phyloP scores from a whole-genome alignment of 2,329 filamentous ascomycete genomes.

The Leptographium flavum region DNA sequence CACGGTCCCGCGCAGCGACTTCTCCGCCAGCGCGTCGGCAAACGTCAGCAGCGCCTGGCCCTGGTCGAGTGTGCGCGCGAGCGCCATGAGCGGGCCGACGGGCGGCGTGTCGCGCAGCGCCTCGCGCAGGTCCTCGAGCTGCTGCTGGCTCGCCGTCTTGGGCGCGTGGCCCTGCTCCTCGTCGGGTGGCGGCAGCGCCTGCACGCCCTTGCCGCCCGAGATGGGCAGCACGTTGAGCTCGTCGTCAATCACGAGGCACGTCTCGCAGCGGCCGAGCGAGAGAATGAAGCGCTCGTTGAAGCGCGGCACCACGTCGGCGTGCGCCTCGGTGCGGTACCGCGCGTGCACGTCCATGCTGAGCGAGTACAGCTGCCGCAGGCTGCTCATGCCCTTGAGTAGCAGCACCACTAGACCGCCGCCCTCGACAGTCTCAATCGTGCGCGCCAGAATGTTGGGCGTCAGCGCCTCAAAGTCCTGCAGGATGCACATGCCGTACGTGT shows the following conservation, averaged over 20 bases:
- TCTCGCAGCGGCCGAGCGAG: slow-evolving; percentile 86
- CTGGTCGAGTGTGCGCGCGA: slow-evolving; percentile 87
- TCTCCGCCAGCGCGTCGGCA: slow-evolving; percentile 90
- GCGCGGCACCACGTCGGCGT: slow-evolving; percentile 83
- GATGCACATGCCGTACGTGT: slow-evolving; percentile 74
- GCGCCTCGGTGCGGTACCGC: slow-evolving; percentile 88
- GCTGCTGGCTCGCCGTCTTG: slow-evolving; percentile 59
- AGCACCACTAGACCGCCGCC: slow-evolving; percentile 85
- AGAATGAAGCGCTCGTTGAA: slow-evolving; percentile 98
- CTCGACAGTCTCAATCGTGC: slow-evolving; percentile 94
- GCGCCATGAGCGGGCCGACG: slow-evolving; percentile 66
- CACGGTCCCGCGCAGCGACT: slow-evolving; percentile 86
- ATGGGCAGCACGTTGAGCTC: slow-evolving; percentile 96
- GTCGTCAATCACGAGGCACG: slow-evolving; percentile 91
- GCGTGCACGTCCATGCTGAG: slow-evolving; percentile 97
- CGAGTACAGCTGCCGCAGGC: slow-evolving; percentile 92
- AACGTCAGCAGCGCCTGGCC: slow-evolving; percentile 95
- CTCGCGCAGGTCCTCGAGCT: slow-evolving; percentile 79
- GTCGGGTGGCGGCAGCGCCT: slow-evolving; percentile 63
- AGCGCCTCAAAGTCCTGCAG: slow-evolving; percentile 96
- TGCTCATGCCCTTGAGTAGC: slow-evolving; percentile 90
- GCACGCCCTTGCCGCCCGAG: slow-evolving; percentile 84
- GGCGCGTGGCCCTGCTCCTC: slow-evolving; percentile 52
- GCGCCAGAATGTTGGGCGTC: slow-evolving; percentile 88
- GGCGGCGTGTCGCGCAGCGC: slow-evolving; percentile 73